Evolutionary conservation across 208 protist species (phyloP), one percentile per base, ranked within the genome.

Genomic region (Herpetomonas tarakana): DNA sequence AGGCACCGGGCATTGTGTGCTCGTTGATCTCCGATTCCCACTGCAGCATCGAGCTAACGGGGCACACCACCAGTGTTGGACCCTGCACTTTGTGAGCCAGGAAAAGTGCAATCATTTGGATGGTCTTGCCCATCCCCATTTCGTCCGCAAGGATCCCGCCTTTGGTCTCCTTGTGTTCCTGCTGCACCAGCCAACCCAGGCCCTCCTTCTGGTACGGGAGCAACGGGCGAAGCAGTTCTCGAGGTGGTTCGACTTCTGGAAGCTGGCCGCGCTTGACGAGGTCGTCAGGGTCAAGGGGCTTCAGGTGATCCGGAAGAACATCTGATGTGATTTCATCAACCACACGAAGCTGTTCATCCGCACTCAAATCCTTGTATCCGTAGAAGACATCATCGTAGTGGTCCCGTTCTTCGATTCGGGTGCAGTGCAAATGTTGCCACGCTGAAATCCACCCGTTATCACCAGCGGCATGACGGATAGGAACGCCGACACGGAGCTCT

Each of bases 131-230:
- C 65, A 98, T 88, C 60, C 98, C 89, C 98, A 99, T 99, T 68
- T 99, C 98, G 83, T 99, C 98, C 0, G 98, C 98, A 16, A 99
- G 74, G 69, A 99, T 98, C 19, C 97, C 94, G 50, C 92, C 88
- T 38, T 84, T 89, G 21, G 84, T 39, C 12, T 78, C 62, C 18
- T 78, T 61, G 7, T 35, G 29, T 58, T 97, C 92, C 61, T 95
- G 88, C 21, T 62, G 52, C 27, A 89, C 57, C 81, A 97, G 88
- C 89, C 92, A 97, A 24, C 82, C 77, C 12, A 95, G 62, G 1
- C 92, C 92, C 51, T 94, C 86, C 30, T 87, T 87, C 54, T 97
- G 92, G 55, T 91, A 95, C 28, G 81, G 71, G 26, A 97, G 62
- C 65, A 97, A 65, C 11, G 68, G 78, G 11, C 82, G 79, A 41